A percentile compares a stretch with the other conserved stretches of the same genome.
Evolutionary conservation across 1,139 yeast genomes (phyloP).

Genomic region (Nakaseomyces delphensis): DNA sequence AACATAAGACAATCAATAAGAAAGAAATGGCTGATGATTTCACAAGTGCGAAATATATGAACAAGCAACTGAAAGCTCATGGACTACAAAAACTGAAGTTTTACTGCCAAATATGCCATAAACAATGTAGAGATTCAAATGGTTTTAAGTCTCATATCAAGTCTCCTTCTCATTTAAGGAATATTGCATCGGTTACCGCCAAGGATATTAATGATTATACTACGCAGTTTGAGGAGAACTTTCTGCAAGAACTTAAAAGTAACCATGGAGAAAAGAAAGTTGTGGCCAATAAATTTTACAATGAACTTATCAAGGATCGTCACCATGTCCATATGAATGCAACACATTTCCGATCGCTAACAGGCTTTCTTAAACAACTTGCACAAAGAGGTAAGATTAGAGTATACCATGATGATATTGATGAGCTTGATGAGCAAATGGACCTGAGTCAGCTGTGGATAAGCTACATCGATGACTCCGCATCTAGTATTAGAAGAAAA

Average conservation of each 20-base stretch:
- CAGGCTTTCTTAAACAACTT: conserved; percentile 60
- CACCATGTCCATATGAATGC: conserved; percentile 88
- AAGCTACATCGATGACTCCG: conserved; percentile 48
- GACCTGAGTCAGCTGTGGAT: conserved; percentile 34
- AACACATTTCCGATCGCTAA: conserved; percentile 66
- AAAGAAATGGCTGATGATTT: background rate
- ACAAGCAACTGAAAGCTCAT: conserved; percentile 69
- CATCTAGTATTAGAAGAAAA: conserved; percentile 36
- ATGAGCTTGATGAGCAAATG: conserved; percentile 19
- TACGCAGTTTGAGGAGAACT: conserved; percentile 50
- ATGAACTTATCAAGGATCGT: conserved; percentile 72
- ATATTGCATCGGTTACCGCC: conserved; percentile 40
- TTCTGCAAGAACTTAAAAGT: conserved; percentile 50
- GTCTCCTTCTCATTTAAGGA: conserved; percentile 66
- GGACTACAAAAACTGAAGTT: conserved; percentile 80
- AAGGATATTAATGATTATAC: conserved; percentile 54
- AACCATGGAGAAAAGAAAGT: conserved; percentile 77
- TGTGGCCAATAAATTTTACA: conserved; percentile 79
- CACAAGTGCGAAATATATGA: conserved; percentile 54
- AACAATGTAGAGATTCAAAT: conserved; percentile 92
- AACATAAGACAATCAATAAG: background rate
- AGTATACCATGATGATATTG: conserved; percentile 35
- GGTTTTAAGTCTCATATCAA: conserved; percentile 84
- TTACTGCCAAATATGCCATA: conserved; percentile 86
- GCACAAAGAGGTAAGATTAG: conserved; percentile 51